These are phyloP conservation scores for Hypomontagnella submonticulosa DNA, from an alignment of 495 filamentous ascomycete genomes.

Conservation along the genomic window DNA sequence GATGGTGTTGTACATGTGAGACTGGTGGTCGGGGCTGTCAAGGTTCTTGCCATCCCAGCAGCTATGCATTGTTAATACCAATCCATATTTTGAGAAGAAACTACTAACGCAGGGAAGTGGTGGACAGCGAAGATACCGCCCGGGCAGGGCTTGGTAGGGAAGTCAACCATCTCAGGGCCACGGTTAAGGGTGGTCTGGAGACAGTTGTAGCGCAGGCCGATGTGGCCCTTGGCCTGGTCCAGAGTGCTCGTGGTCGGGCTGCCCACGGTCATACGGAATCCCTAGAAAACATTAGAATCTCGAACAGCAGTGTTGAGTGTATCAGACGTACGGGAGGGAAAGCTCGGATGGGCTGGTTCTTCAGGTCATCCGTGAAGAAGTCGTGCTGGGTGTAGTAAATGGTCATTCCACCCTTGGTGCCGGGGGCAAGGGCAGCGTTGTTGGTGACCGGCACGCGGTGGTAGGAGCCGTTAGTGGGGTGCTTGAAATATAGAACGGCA, in stretches of 20 bases:
- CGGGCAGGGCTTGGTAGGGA: slow-evolving; percentile 57
- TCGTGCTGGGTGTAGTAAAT: slow-evolving; percentile 62
- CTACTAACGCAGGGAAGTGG: slow-evolving; percentile 63
- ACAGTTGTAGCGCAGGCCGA: slow-evolving; percentile 62
- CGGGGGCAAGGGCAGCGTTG: slow-evolving; percentile 56
- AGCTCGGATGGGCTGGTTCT: slow-evolving; percentile 54
- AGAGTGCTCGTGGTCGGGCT: slow-evolving; percentile 51
- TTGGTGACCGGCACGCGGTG: slow-evolving; percentile 56
- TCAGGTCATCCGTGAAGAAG: slow-evolving; percentile 54
- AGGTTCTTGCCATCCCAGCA: slow-evolving; percentile 70
- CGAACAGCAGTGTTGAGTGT: not conserved
- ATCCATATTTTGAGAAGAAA: slow-evolving; percentile 2
- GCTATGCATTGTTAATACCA: slow-evolving; percentile 42
- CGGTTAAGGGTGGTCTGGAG: slow-evolving; percentile 54
- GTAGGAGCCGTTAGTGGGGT: slow-evolving; percentile 60
- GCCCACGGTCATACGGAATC: slow-evolving; percentile 67
- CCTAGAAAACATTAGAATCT: slow-evolving; percentile 47
- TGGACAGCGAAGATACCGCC: slow-evolving; percentile 63
- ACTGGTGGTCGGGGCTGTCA: slow-evolving; percentile 66
- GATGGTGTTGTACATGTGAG: slow-evolving; percentile 63
- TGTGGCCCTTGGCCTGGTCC: slow-evolving; percentile 46
- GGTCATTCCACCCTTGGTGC: slow-evolving; percentile 60
- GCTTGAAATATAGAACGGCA: slow-evolving; percentile 62
- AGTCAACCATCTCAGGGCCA: slow-evolving; percentile 58
- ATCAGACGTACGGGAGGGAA: slow-evolving; percentile 57